Conservation (phyloP, 805 yeast genomes). For the Ogataea nonfermentans region DNA sequence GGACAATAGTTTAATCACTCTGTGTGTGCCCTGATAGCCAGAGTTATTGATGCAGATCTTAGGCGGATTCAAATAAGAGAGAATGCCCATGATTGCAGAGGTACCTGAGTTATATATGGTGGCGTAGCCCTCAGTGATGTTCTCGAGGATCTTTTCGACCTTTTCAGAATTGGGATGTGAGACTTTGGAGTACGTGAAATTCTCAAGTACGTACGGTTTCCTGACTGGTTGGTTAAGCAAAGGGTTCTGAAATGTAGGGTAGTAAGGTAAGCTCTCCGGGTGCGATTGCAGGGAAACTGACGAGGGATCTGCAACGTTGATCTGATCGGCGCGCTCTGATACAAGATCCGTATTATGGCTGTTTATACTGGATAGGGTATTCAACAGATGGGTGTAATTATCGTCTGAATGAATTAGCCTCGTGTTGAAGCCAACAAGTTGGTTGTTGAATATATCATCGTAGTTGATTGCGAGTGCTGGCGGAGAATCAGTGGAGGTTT, state of each 20-base stretch:
- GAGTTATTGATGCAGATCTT: slow-evolving; percentile 44
- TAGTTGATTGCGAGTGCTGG: slow-evolving; percentile 8
- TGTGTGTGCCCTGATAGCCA: slow-evolving; percentile 52
- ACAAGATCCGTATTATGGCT: not conserved
- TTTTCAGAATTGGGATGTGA: slow-evolving; percentile 48
- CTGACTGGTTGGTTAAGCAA: slow-evolving; percentile 17
- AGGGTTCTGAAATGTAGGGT: slow-evolving; percentile 29
- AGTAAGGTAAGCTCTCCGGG: slow-evolving; percentile 19
- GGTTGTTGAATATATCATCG: slow-evolving; percentile 30
- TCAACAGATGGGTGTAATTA: slow-evolving; percentile 21
- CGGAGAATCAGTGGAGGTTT: not conserved
- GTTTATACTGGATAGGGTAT: slow-evolving; percentile 5
- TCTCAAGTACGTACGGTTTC: slow-evolving; percentile 27
- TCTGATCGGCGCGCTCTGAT: slow-evolving; percentile 2
- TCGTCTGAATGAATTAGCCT: slow-evolving; percentile 38
- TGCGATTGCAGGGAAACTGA: not conserved
- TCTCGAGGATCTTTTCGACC: slow-evolving; percentile 45
- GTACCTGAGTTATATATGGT: slow-evolving; percentile 51
- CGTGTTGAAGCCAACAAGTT: slow-evolving; percentile 36
- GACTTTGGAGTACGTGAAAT: slow-evolving; percentile 39
- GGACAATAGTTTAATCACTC: slow-evolving; percentile 43
- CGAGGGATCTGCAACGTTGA: slow-evolving; percentile 1
- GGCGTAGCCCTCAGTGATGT: slow-evolving; percentile 44
- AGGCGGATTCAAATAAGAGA: slow-evolving; percentile 47
- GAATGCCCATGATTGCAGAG: slow-evolving; percentile 48